phyloP scores from a whole-genome alignment of 768 basidiomycete genomes.

The Boletus barrowsii region DNA sequence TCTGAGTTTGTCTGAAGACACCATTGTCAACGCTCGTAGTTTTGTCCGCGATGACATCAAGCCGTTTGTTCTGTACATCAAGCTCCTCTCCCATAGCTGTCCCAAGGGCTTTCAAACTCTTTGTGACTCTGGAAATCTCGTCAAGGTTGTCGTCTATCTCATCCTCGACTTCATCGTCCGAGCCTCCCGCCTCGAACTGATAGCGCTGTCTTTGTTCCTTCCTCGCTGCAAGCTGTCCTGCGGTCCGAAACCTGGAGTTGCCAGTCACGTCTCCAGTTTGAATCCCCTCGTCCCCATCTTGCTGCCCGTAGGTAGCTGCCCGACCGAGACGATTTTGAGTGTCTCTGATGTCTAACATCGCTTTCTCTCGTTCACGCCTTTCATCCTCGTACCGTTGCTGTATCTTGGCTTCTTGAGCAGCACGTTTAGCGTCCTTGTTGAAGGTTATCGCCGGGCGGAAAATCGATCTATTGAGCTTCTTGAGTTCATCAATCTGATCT shows the following conservation, averaged over 20 bases:
- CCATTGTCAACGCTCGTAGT: constrained; percentile 69
- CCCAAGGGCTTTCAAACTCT: constrained; percentile 74
- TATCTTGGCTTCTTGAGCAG: constrained; percentile 81
- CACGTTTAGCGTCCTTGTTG: constrained; percentile 90
- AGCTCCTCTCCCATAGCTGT: constrained; percentile 86
- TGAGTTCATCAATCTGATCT: constrained; percentile 91
- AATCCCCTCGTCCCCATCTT: constrained; percentile 43
- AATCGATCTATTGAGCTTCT: constrained; percentile 91
- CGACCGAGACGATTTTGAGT: constrained; percentile 81
- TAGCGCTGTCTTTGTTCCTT: constrained; percentile 78
- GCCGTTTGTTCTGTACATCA: constrained; percentile 77
- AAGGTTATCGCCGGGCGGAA: constrained; percentile 90
- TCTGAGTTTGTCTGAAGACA: constrained; percentile 79
- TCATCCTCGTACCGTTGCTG: constrained; percentile 87
- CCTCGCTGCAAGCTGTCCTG: constrained; percentile 49
- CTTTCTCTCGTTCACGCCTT: constrained; percentile 76
- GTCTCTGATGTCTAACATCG: constrained; percentile 82
- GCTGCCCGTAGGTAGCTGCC: constrained; percentile 61
- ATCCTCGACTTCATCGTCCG: constrained; percentile 93
- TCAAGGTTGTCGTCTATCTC: constrained; percentile 90
- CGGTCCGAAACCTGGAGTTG: constrained; percentile 42
- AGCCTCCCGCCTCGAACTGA: constrained; percentile 88
- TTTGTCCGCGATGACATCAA: constrained; percentile 77
- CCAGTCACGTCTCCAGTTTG: constrained; percentile 34
- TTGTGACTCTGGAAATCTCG: constrained; percentile 77